phyloP scores from a whole-genome alignment of 2,329 filamentous ascomycete species.

The Penicillium freii region DNA sequence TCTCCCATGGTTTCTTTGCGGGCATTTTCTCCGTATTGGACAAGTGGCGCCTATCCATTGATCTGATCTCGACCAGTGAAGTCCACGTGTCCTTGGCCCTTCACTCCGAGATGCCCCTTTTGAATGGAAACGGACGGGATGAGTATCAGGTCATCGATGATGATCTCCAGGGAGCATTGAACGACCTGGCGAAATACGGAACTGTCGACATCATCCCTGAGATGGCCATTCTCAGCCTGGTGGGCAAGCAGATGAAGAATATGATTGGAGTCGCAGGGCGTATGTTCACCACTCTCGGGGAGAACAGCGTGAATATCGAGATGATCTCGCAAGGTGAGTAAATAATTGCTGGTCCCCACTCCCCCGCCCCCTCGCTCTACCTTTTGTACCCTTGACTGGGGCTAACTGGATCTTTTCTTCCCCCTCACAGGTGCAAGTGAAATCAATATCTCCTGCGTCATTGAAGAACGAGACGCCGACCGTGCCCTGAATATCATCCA shows the following conservation, averaged over 20 bases:
- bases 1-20: constrained; percentile 94
- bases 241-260: constrained; percentile 95
- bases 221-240: constrained; percentile 94
- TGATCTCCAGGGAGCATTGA: constrained; percentile 63
- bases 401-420: constrained; percentile 17
- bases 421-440: constrained; percentile 75
- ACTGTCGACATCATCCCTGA: constrained; percentile 85
- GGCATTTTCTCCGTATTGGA: constrained; percentile 91
- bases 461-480: constrained; percentile 85
- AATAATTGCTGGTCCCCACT: constrained; percentile 12
- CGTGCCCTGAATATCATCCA: constrained; percentile 94
- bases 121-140: constrained; percentile 48
- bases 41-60: constrained; percentile 81
- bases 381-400: constrained; percentile 8
- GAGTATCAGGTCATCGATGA: constrained; percentile 58
- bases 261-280: constrained; percentile 90
- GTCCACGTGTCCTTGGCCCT: constrained; percentile 98
- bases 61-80: constrained; percentile 93
- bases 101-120: constrained; percentile 67
- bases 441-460: constrained; percentile 98
- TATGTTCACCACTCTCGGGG: constrained; percentile 93
- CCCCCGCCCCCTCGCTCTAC: constrained; percentile 5
- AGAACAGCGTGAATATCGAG: constrained; percentile 94
- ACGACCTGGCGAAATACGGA: constrained; percentile 75
- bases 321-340: constrained; percentile 95